Base-by-base conservation (phyloP, 345 rosid species). In the Euphorbia peplus region DNA sequence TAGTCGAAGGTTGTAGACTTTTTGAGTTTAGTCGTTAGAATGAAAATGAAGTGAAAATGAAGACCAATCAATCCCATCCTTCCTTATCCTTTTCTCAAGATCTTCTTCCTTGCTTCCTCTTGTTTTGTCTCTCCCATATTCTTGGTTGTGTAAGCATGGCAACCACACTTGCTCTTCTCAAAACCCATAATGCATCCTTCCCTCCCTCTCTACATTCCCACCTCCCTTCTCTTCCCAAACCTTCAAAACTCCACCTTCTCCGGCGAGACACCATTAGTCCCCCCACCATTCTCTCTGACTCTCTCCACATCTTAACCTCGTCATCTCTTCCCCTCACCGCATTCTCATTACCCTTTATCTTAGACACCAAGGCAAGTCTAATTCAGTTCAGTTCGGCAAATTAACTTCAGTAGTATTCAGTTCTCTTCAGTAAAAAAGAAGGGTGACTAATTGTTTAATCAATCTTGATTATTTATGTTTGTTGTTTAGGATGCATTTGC, bases 401-500 rank as follows among this genome's bases (percentile, higher is more conserved):
- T n/a, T n/a, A n/a, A n/a, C n/a, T n/a, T n/a, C n/a, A n/a, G n/a
- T n/a, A n/a, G n/a, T n/a, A n/a, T n/a, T n/a, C n/a, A n/a, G n/a
- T n/a, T n/a, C n/a, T n/a, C n/a, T n/a, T n/a, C n/a, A n/a, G n/a
- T n/a, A n/a, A n/a, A n/a, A n/a, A n/a, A n/a, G n/a, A n/a, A n/a
- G n/a, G n/a, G n/a, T n/a, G 37, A 32, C 6, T 32, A 32, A 12
- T 44, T 39, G 48, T 18, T 28, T 66, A 21, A 24, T 4, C 29
- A n/a, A 59, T 66, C 10, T 13, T 11, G 4, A 3, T 32, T 48
- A 15, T 63, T 44, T 47, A 3, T 9, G 42, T n/a, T n/a, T n/a
- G 1, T 26, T 1, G 15, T 26, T 47, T 26, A 90, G 97, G 93
- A 86, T 80, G 98, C 97, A 26, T 44, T 84, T 77, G 98, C 97